phyloP scores from a whole-genome alignment of 768 basidiomycete species.

The Kwoniella dendrophila region DNA sequence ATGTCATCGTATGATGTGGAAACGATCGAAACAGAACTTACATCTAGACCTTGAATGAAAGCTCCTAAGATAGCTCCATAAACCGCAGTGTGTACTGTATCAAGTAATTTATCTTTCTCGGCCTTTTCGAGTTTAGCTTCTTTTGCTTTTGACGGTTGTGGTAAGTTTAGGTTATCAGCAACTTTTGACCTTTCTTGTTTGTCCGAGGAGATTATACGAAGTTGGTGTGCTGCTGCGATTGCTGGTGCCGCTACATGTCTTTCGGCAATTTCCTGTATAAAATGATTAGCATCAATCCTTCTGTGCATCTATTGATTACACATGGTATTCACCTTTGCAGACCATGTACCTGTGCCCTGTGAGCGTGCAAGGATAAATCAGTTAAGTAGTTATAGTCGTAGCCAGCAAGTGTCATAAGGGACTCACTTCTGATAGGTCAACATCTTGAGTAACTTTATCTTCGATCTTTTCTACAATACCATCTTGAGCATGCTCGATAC shows the following conservation, averaged over 20 bases:
- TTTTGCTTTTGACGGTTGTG: slow-evolving; percentile 34
- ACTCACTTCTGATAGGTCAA: slow-evolving; percentile 48
- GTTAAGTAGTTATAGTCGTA: background rate
- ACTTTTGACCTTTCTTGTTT: slow-evolving; percentile 46
- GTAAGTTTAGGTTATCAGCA: slow-evolving; percentile 46
- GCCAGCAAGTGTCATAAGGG: background rate
- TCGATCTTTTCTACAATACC: slow-evolving; percentile 56
- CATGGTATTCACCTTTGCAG: slow-evolving; percentile 27
- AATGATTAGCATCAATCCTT: background rate
- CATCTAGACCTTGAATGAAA: slow-evolving; percentile 54
- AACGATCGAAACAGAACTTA: slow-evolving; percentile 23
- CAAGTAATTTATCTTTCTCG: slow-evolving; percentile 36
- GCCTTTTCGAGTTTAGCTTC: slow-evolving; percentile 16
- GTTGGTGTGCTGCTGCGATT: slow-evolving; percentile 53
- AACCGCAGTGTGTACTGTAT: slow-evolving; percentile 43
- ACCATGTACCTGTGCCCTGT: slow-evolving; percentile 52
- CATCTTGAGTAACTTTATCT: slow-evolving; percentile 56
- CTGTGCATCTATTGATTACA: background rate
- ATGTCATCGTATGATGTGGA: background rate
- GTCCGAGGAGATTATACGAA: slow-evolving; percentile 53
- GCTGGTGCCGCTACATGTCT: slow-evolving; percentile 55
- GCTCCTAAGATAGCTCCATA: slow-evolving; percentile 51
- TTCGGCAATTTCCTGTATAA: slow-evolving; percentile 45
- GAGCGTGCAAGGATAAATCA: background rate
- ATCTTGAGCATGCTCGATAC: slow-evolving; percentile 36